Evolutionary conservation across 2,329 filamentous ascomycete species (phyloP).

Genomic region (Dothistroma pini): DNA sequence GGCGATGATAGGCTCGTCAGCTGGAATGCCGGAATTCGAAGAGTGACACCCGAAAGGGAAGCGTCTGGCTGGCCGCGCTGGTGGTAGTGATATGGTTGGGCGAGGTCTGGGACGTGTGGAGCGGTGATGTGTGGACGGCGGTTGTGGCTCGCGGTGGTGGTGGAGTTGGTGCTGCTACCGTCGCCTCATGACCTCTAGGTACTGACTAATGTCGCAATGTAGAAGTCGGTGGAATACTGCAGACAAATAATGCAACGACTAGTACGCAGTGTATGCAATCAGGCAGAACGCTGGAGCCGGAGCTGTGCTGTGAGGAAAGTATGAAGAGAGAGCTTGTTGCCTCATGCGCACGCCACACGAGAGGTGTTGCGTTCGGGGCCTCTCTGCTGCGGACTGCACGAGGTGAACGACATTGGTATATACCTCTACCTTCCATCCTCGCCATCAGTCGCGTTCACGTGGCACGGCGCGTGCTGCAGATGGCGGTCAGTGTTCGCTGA

Average conservation of each 20-base stretch:
- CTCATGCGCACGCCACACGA: not conserved
- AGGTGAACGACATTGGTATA: not conserved
- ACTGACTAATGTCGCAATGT: not conserved
- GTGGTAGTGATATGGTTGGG: conserved; percentile 1
- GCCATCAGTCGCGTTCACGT: not conserved
- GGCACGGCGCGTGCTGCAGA: not conserved
- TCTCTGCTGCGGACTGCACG: not conserved
- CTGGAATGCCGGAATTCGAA: conserved; percentile 17
- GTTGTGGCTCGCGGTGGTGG: not conserved
- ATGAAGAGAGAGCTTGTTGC: not conserved
- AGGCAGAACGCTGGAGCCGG: not conserved
- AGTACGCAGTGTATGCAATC: not conserved
- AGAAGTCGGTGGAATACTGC: not conserved
- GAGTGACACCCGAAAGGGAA: conserved; percentile 20
- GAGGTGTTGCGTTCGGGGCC: not conserved
- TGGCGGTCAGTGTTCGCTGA: not conserved
- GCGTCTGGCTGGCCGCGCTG: conserved; percentile 5
- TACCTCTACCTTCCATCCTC: not conserved
- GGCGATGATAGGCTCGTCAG: conserved; percentile 4
- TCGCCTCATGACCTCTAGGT: conserved; percentile 6
- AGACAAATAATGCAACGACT: not conserved
- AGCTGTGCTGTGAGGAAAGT: not conserved
- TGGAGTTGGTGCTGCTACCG: conserved; percentile 3
- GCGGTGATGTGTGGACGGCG: not conserved
- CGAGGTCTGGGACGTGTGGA: not conserved